These are phyloP conservation scores for Gaeumannomyces tritici DNA, from an alignment of 2,329 filamentous ascomycete genomes.

Conservation along the genomic window DNA sequence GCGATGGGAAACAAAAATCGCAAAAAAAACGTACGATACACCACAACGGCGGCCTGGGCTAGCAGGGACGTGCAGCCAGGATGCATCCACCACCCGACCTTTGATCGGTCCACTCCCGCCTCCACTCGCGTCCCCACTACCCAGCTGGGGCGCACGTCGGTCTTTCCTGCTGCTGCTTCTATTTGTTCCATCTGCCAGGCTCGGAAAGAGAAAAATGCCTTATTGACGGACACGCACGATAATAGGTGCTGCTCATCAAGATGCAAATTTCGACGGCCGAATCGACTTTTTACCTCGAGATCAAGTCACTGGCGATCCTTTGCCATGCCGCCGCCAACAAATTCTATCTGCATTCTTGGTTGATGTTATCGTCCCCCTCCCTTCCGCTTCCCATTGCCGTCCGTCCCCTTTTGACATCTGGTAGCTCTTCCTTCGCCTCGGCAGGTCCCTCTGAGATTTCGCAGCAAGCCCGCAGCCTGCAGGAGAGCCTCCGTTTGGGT, in stretches of 20 bases:
- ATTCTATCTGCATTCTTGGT: background rate
- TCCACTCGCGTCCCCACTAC: background rate
- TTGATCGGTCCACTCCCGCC: background rate
- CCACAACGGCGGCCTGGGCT: constrained; percentile 10
- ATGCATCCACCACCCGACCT: background rate
- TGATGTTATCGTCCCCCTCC: background rate
- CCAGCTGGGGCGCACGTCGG: background rate
- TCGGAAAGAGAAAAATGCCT: background rate
- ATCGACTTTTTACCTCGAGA: constrained; percentile 16
- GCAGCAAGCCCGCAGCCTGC: background rate
- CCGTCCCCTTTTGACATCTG: too few relatives aligned
- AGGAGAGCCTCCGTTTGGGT: background rate
- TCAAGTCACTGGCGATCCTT: constrained; percentile 7
- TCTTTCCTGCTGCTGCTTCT: background rate
- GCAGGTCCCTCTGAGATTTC: background rate
- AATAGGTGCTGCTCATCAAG: background rate
- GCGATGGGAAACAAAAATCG: constrained; percentile 7
- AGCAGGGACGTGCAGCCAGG: background rate
- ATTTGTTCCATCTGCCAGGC: background rate
- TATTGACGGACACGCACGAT: too few relatives aligned
- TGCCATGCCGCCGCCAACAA: background rate
- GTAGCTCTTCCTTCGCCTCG: too few relatives aligned
- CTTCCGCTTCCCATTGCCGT: background rate
- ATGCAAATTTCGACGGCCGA: constrained; percentile 4
- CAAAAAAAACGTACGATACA: constrained; percentile 21